A percentile compares a stretch with the other conserved stretches of the same genome.
phyloP scores from a whole-genome alignment of 306 rosid species.

The Rosa chinensis region DNA sequence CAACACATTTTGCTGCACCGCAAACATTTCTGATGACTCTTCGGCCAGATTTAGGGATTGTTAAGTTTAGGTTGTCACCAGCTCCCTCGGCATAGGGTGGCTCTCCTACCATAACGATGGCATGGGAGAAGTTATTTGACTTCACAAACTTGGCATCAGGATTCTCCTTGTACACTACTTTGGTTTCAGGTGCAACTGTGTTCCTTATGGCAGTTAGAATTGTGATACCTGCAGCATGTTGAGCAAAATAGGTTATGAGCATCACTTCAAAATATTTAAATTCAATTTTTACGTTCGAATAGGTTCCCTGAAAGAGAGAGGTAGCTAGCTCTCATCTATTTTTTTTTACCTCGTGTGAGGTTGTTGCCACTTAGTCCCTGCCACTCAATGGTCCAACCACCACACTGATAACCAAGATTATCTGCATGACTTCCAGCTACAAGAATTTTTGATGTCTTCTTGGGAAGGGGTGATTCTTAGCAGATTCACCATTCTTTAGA shows the following conservation, averaged over 20 bases:
- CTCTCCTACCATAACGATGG: slow-evolving; percentile 42
- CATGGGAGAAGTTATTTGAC: slow-evolving; percentile 20
- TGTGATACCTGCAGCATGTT: neutral
- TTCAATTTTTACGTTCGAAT: no score
- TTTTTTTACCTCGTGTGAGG: slow-evolving; percentile 7
- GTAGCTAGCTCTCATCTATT: neutral
- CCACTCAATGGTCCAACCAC: slow-evolving; percentile 50
- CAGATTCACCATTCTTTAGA: slow-evolving; percentile 33
- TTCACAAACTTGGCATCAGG: slow-evolving; percentile 27
- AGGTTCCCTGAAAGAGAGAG: no score
- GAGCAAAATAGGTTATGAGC: neutral
- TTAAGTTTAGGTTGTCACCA: slow-evolving; percentile 39
- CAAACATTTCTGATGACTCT: slow-evolving; percentile 33
- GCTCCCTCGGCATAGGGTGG: slow-evolving; percentile 36
- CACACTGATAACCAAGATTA: slow-evolving; percentile 42
- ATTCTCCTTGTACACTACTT: slow-evolving; percentile 20
- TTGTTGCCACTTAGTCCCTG: slow-evolving; percentile 29
- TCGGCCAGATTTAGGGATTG: slow-evolving; percentile 26
- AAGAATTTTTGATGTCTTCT: slow-evolving; percentile 32
- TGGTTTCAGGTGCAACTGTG: neutral
- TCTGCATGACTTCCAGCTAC: slow-evolving; percentile 43
- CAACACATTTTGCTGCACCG: slow-evolving; percentile 35
- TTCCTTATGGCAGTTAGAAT: neutral
- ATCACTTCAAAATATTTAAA: no score
- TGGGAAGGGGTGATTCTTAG: slow-evolving; percentile 31